phyloP scores from a whole-genome alignment of 23 red algal species.

The Chondrus crispus region DNA sequence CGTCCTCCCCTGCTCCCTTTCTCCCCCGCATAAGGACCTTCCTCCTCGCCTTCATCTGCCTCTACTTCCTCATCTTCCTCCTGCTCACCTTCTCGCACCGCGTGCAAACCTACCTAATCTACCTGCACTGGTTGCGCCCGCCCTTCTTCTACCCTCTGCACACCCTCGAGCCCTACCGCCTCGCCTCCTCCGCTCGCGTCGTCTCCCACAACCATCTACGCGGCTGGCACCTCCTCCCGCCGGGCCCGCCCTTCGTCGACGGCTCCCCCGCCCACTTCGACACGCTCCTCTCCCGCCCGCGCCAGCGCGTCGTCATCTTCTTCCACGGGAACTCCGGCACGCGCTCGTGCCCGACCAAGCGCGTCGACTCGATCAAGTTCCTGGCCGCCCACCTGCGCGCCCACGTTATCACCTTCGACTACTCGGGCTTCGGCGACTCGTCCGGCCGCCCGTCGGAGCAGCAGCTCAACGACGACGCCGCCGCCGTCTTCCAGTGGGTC shows the following conservation, averaged over 20 bases:
- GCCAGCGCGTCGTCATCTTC: slow-evolving; percentile 46
- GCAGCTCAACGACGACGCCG: slow-evolving; percentile 32
- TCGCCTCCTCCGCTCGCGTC: slow-evolving; percentile 15
- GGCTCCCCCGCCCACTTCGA: slow-evolving; percentile 37
- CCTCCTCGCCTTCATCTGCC: too few relatives aligned
- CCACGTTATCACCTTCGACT: slow-evolving; percentile 72
- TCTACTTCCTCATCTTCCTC: neutral
- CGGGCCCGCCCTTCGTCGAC: slow-evolving; percentile 18
- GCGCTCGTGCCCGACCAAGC: slow-evolving; percentile 48
- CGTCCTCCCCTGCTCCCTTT: too few relatives aligned
- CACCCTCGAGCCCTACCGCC: slow-evolving; percentile 33
- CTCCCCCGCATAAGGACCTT: too few relatives aligned
- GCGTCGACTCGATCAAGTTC: slow-evolving; percentile 38
- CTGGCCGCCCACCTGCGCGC: slow-evolving; percentile 43
- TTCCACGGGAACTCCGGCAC: slow-evolving; percentile 68
- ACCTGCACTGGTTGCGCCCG: slow-evolving; percentile 43
- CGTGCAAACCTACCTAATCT: slow-evolving; percentile 30
- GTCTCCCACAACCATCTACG: slow-evolving; percentile 9
- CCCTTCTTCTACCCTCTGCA: slow-evolving; percentile 37
- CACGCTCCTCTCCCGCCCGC: slow-evolving; percentile 17
- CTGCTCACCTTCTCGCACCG: neutral
- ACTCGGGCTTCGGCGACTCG: slow-evolving; percentile 61
- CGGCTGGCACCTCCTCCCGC: slow-evolving; percentile 71
- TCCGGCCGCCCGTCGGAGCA: slow-evolving; percentile 10
- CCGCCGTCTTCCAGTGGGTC: slow-evolving; percentile 30